Evolutionary conservation across 169 alveolate species (phyloP).

Genomic region (Fabrea salina): DNA sequence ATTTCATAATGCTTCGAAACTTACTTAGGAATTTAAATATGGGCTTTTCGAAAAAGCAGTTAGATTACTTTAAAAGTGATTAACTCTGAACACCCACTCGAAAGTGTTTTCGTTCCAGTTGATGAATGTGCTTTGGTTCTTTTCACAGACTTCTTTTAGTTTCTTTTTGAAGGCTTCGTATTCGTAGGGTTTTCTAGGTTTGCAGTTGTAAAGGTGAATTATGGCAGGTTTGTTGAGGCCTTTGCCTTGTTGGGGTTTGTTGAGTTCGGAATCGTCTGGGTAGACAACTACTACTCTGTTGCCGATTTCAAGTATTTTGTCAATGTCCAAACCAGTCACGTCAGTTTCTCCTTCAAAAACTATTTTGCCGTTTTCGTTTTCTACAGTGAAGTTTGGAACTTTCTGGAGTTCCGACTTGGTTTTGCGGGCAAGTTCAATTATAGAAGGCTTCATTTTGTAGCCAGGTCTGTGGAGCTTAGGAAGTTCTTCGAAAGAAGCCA

Average conservation of each 20-base stretch:
- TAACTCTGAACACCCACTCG: neutral
- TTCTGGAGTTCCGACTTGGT: slow-evolving; percentile 3
- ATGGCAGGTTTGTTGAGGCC: slow-evolving; percentile 6
- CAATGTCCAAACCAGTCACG: slow-evolving; percentile 3
- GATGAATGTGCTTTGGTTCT: neutral
- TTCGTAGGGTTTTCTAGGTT: neutral
- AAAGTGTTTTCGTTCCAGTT: neutral
- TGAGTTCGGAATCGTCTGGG: neutral
- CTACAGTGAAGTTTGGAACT: slow-evolving; percentile 22
- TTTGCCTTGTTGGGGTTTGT: neutral
- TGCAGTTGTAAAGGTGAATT: neutral
- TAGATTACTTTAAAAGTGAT: neutral
- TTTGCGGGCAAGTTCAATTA: neutral
- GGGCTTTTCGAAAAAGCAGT: too few species aligned
- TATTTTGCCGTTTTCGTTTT: slow-evolving; percentile 26
- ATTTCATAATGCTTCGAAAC: too few species aligned
- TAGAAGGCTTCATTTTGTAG: slow-evolving; percentile 5
- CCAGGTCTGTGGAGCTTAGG: slow-evolving; percentile 24
- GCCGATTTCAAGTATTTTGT: neutral
- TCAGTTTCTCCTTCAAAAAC: neutral
- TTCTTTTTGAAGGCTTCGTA: neutral
- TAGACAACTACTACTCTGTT: neutral
- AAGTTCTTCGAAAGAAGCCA: neutral
- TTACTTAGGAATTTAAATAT: too few species aligned
- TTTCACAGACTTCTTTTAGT: neutral